Percentiles rank a stretch among this genome's conserved stretches.
Evolutionary conservation across 352 stramenopile species (phyloP).

Genomic region (Pythium dissotocum): DNA sequence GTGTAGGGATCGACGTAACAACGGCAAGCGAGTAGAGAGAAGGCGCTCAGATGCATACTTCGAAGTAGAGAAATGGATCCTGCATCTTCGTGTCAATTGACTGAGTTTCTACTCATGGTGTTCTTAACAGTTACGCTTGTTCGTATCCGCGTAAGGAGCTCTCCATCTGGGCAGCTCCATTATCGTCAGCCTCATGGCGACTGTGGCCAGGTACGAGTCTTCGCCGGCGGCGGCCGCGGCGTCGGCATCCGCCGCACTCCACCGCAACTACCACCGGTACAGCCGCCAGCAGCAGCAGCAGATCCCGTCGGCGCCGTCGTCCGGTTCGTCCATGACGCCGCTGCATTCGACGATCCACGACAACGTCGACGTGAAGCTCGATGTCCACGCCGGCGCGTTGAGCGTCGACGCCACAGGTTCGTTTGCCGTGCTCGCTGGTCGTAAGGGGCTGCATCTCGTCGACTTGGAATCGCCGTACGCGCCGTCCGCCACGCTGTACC

Average conservation of each 20-base stretch:
- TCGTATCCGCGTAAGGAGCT: neutral
- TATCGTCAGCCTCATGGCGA: neutral
- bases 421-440: slow-evolving; percentile 62
- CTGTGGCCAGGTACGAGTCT: slow-evolving; percentile 9
- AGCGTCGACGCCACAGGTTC: slow-evolving; percentile 74
- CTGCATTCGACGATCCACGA: slow-evolving; percentile 36
- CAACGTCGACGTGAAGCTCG: slow-evolving; percentile 60
- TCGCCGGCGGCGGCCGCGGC: slow-evolving; percentile 8
- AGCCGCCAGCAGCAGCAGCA: neutral
- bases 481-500: slow-evolving; percentile 57
- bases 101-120: neutral
- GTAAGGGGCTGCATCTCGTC: slow-evolving; percentile 71
- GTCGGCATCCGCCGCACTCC: neutral
- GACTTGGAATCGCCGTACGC: slow-evolving; percentile 69
- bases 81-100: neutral
- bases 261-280: neutral
- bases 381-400: slow-evolving; percentile 66
- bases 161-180: neutral
- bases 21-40: no score
- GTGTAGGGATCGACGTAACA: neutral
- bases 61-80: neutral
- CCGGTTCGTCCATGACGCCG: slow-evolving; percentile 11
- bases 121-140: neutral
- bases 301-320: neutral
- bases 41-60: no score